Percentiles rank a stretch among this genome's conserved stretches.
These are phyloP conservation scores for Rhizoctonia solani DNA, from an alignment of 1,284 basidiomycete genomes.

Conservation along the genomic window DNA sequence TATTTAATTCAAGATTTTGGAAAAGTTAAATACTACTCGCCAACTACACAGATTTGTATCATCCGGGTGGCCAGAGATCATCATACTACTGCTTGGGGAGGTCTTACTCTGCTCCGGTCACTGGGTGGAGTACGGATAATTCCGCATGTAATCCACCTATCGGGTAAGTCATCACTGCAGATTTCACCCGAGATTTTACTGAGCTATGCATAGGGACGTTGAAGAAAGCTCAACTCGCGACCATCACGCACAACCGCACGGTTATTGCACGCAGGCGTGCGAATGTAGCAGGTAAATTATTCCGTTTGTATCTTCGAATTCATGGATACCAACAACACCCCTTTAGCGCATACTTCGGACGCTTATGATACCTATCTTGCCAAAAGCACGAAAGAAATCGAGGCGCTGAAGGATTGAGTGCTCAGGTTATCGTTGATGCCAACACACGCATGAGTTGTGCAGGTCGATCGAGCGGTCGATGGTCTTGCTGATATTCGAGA, in stretches of 20 bases:
- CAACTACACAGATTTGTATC: constrained; percentile 74
- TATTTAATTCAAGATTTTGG: background rate
- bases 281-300: constrained; percentile 45
- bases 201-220: constrained; percentile 62
- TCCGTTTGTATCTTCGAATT: constrained; percentile 53
- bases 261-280: constrained; percentile 66
- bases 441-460: background rate
- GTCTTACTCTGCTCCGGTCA: constrained; percentile 62
- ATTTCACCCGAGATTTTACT: too few relatives aligned
- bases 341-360: constrained; percentile 16
- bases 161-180: constrained; percentile 54
- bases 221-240: constrained; percentile 74
- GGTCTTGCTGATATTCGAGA: background rate
- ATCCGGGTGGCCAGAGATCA: constrained; percentile 77
- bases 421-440: background rate
- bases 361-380: constrained; percentile 55
- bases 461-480: background rate
- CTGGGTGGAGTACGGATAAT: constrained; percentile 63
- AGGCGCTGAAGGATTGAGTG: constrained; percentile 60
- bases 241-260: constrained; percentile 69
- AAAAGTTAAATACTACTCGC: constrained; percentile 80
- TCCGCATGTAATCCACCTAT: constrained; percentile 73
- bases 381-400: constrained; percentile 61
- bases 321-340: background rate
- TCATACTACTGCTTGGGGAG: constrained; percentile 72